Percentiles rank a stretch among this genome's conserved stretches.
Conservation (phyloP, 2,329 filamentous ascomycete species). For the Claviceps arundinis region DNA sequence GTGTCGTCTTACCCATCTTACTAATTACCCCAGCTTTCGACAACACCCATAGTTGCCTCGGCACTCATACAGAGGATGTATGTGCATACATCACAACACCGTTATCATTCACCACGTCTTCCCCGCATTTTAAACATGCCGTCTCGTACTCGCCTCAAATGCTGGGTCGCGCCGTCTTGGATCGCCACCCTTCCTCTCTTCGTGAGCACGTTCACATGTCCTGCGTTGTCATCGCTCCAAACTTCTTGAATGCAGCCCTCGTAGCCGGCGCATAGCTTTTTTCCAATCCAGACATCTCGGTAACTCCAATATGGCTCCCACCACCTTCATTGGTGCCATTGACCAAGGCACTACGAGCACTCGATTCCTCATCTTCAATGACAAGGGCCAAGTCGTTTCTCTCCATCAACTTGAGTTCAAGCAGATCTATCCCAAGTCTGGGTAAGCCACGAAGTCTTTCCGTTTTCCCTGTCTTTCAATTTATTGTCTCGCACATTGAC, state of each 20-base stretch:
- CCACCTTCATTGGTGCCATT: slow-evolving; percentile 57
- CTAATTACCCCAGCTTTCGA: too few relatives aligned
- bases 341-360: slow-evolving; percentile 72
- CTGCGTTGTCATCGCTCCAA: too few relatives aligned
- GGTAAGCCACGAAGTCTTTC: slow-evolving; percentile 30
- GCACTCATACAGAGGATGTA: too few relatives aligned
- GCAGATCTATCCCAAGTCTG: slow-evolving; percentile 61
- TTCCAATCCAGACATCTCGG: background rate
- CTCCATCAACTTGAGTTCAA: slow-evolving; percentile 65
- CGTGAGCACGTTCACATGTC: too few relatives aligned
- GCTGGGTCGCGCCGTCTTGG: too few relatives aligned
- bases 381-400: slow-evolving; percentile 53
- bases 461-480: background rate
- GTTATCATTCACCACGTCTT: too few relatives aligned
- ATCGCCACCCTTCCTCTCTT: too few relatives aligned
- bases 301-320: slow-evolving; percentile 18
- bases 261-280: background rate
- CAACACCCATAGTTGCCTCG: too few relatives aligned
- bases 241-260: slow-evolving; percentile 6
- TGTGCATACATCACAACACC: too few relatives aligned
- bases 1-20: too few relatives aligned
- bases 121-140: too few relatives aligned
- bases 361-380: slow-evolving; percentile 66
- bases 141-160: too few relatives aligned
- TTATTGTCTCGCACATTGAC: background rate